Base-by-base conservation (phyloP, 176 grass and related monocot genomes). In the Musa troglodytarum region DNA sequence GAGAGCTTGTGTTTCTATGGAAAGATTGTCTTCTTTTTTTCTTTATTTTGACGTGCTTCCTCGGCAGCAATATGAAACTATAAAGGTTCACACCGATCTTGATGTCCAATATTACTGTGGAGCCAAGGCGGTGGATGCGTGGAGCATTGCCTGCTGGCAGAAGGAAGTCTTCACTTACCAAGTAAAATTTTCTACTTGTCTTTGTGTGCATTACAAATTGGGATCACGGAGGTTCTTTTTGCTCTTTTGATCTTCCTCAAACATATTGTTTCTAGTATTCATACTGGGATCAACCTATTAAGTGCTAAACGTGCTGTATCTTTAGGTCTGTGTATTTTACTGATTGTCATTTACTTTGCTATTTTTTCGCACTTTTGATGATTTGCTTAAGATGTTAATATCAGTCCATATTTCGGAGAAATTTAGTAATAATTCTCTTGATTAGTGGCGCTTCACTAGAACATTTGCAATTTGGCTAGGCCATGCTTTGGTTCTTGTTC, bases 141-240 rank as follows among this genome's bases (percentile, higher is more conserved):
- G 90, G 93, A 92, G 77, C 59, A 84, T 81, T 79, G 67, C 71
- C 24, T 87, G 29, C 64, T 97, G 93, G 93, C 79, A 93, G 79
- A 85, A 90, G 1, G 71, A 97, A 82, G 22, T 88, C 17, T 85
- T 58, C 16, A 82, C 74, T 61, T 86, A 90, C 77, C 93, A 97
- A 81, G 93, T 78, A 82, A 92, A 49, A 34, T 63, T 21, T 50
- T 16, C 29, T 77, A 50, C 15, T 10, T 72, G 2, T 10, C 6
- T 49, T 62, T 77, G n/a, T 24, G 69, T 20, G n/a, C 14, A 34
- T 79, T 20, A 65, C 61, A 28, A 57, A 74, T 77, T 78, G 14
- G 34, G 82, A 72, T 54, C 68, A 10, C 49, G 28, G 50, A 66
- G 63, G 65, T 68, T 43, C 4, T 43, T 3, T 29, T 29, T 29